These are phyloP conservation scores for Plasmopara muralis DNA, from an alignment of 352 stramenopile species.

Conservation along the genomic window DNA sequence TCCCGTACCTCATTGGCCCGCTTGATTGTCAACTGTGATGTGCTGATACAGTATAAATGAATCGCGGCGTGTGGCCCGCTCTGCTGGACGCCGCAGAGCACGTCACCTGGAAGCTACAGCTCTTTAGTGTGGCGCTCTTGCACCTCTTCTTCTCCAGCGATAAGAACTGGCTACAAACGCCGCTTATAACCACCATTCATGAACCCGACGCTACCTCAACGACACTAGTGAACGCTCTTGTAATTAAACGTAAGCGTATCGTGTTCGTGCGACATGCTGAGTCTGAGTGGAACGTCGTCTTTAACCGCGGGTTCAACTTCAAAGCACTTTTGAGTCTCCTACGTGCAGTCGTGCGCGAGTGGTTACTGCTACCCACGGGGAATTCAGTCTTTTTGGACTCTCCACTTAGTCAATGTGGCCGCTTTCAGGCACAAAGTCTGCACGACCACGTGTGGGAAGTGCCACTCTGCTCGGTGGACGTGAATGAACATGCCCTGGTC, in stretches of 20 bases:
- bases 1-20: too few species aligned
- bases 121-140: constrained; percentile 49
- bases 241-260: constrained; percentile 47
- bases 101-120: constrained; percentile 57
- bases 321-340: constrained; percentile 39
- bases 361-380: constrained; percentile 50
- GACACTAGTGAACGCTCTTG: constrained; percentile 1
- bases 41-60: too few species aligned
- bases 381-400: constrained; percentile 85
- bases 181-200: background rate
- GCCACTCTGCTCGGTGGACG: constrained; percentile 6
- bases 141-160: constrained; percentile 76
- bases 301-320: constrained; percentile 68
- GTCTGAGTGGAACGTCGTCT: constrained; percentile 86
- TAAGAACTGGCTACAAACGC: constrained; percentile 31
- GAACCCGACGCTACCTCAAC: constrained; percentile 3
- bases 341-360: constrained; percentile 54
- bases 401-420: constrained; percentile 55
- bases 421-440: constrained; percentile 52
- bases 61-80: constrained; percentile 16
- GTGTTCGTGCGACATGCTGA: constrained; percentile 84
- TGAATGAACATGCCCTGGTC: background rate
- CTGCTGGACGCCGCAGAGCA: constrained; percentile 35
- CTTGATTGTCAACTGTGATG: too few species aligned
- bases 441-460: constrained; percentile 34